Conservation (phyloP, 1,284 basidiomycete genomes). For the Filobasidium uniguttulatum region DNA sequence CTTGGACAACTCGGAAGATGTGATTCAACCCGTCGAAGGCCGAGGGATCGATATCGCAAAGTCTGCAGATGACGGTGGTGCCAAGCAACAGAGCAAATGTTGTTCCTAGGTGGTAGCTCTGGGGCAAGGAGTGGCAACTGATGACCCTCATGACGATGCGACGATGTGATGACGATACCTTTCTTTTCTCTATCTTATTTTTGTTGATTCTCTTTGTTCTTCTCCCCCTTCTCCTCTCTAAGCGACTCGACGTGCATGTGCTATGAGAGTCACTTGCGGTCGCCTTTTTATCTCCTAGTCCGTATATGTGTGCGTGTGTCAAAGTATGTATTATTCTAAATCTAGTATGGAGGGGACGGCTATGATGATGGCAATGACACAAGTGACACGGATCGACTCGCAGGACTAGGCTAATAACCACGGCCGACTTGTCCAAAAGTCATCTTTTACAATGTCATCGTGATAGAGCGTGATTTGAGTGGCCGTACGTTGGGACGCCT, state of each 20-base stretch:
- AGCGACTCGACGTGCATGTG: background rate
- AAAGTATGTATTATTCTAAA: too few relatives aligned
- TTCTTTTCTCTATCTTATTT: background rate
- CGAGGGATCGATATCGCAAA: conserved; percentile 64
- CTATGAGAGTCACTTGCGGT: background rate
- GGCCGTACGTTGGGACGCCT: too few relatives aligned
- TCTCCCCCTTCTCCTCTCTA: background rate
- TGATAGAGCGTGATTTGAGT: too few relatives aligned
- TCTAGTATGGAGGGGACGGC: too few relatives aligned
- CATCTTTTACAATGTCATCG: conserved; percentile 68
- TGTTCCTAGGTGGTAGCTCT: too few relatives aligned
- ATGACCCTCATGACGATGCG: background rate
- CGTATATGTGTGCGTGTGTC: too few relatives aligned
- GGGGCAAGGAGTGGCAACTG: background rate
- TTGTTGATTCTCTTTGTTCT: background rate
- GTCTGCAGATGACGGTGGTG: conserved; percentile 36
- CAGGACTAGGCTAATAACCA: conserved; percentile 33
- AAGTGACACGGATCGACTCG: too few relatives aligned
- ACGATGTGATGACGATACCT: background rate
- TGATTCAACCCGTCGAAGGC: conserved; percentile 54
- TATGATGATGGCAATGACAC: too few relatives aligned
- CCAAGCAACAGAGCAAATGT: conserved; percentile 35
- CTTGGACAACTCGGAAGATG: conserved; percentile 63
- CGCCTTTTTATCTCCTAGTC: too few relatives aligned
- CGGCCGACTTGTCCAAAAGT: conserved; percentile 53